A percentile compares a stretch with the other conserved stretches of the same genome.
Evolutionary conservation across 768 basidiomycete species (phyloP).

Genomic region (Phylloporus arenicola): DNA sequence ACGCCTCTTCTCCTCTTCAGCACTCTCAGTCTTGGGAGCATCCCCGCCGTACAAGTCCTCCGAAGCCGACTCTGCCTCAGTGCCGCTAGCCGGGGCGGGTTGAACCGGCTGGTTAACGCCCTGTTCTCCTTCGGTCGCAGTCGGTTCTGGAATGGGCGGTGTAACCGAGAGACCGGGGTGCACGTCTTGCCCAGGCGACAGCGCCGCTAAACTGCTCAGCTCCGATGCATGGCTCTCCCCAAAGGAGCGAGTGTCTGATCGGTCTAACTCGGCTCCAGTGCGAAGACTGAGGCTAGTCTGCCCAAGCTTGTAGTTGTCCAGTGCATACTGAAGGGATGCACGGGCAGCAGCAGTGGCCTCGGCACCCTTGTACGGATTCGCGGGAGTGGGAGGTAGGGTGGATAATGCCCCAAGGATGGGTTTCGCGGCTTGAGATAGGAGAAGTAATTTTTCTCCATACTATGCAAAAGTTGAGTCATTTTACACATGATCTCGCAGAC

Average conservation of each 20-base stretch:
- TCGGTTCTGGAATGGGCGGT: conserved; percentile 33
- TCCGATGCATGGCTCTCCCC: conserved; percentile 80
- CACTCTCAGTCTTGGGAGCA: conserved; percentile 40
- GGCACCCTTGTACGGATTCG: conserved; percentile 54
- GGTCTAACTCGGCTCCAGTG: conserved; percentile 47
- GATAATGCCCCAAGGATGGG: conserved; percentile 62
- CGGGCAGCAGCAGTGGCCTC: conserved; percentile 64
- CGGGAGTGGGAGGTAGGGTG: conserved; percentile 53
- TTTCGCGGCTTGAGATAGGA: conserved; percentile 66
- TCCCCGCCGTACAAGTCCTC: conserved; percentile 29
- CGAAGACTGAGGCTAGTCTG: conserved; percentile 49
- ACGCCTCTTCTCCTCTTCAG: conserved; percentile 64
- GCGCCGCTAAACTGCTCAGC: conserved; percentile 50
- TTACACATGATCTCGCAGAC: conserved; percentile 1
- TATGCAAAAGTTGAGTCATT: conserved; percentile 24
- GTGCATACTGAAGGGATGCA: conserved; percentile 68
- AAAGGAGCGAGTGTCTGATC: conserved; percentile 76
- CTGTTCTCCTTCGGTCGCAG: conserved; percentile 5
- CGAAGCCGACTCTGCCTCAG: conserved; percentile 29
- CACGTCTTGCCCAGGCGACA: conserved; percentile 16
- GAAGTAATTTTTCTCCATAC: conserved; percentile 77
- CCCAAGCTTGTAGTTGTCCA: conserved; percentile 75
- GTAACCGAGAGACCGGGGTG: conserved; percentile 39
- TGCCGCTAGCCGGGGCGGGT: conserved; percentile 51
- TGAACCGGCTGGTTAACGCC: neutral